Evolutionary conservation across 192 early-diverging fungal species (phyloP), one percentile per base, ranked within the genome.

Genomic region (Blastocladiella britannica): DNA sequence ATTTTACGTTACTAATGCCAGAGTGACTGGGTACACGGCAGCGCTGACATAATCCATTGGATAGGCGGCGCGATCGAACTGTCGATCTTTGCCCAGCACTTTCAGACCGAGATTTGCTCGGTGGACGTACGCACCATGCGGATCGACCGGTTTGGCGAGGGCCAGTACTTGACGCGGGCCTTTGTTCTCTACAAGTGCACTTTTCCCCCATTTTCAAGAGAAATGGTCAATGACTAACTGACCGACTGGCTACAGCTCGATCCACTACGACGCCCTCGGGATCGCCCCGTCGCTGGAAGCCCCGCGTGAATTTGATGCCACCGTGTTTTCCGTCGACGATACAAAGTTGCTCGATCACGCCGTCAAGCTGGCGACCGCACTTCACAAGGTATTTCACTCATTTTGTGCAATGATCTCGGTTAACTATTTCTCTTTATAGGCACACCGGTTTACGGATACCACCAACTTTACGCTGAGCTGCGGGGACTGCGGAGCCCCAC

Each of bases 221-320:
- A n/a, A n/a, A n/a, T n/a, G n/a, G n/a, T n/a, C n/a, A n/a, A n/a
- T n/a, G n/a, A n/a, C n/a, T n/a, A n/a, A n/a, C n/a, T n/a, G n/a
- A n/a, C n/a, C n/a, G n/a, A n/a, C n/a, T n/a, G n/a, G 1, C 9
- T 47, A 3, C 57, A 67, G 67, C 53, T 81, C 80, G 4, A 70
- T 75, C 51, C 84, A 84, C 63, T 87, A 83, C 64, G 82, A 87
- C 68, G 82, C 80, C 54, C 65, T 80, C 7, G 82, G 72, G 2
- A 56, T 79, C 28, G 58, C 70, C 0, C 67, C 73, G 0, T 26
- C 23, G 26, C 55, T 27, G 5, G 60, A 54, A 24, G 63, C 63
- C 8, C 66, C 73, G 4, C 47, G 47, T 25, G 79, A 77, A 15
- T 81, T 80, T 71, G 82, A 84, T 60, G 66, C 71, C 59, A 81